Evolutionary conservation across 129 eudicot genomes (phyloP).

Genomic region (Artemisia annua): DNA sequence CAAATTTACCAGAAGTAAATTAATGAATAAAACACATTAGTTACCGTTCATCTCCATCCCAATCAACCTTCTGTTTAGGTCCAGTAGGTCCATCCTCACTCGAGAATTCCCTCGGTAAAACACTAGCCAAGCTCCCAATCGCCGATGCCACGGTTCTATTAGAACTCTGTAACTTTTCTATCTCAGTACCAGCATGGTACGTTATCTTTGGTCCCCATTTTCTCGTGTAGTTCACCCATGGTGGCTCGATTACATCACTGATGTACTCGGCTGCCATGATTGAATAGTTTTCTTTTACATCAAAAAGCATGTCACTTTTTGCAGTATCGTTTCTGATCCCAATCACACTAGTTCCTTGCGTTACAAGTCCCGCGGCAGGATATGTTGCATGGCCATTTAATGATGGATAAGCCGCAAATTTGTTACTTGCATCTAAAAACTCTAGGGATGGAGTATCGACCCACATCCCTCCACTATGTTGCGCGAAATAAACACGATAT

Average conservation of each 20-base stretch:
- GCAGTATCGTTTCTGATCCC: slow-evolving; percentile 53
- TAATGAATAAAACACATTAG: background rate
- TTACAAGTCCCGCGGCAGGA: slow-evolving; percentile 35
- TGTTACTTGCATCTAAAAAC: slow-evolving; percentile 38
- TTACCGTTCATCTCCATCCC: slow-evolving; percentile 64
- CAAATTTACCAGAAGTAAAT: background rate
- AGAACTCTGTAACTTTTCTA: slow-evolving; percentile 29
- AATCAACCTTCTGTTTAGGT: slow-evolving; percentile 55
- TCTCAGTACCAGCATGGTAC: slow-evolving; percentile 33
- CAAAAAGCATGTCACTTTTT: slow-evolving; percentile 32
- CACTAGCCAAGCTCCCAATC: slow-evolving; percentile 33
- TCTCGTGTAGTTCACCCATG: slow-evolving; percentile 53
- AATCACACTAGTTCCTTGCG: slow-evolving; percentile 41
- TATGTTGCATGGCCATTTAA: slow-evolving; percentile 68
- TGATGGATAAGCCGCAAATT: slow-evolving; percentile 51
- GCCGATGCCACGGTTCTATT: slow-evolving; percentile 19
- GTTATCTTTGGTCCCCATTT: slow-evolving; percentile 66
- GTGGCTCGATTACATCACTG: slow-evolving; percentile 36
- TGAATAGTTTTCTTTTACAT: slow-evolving; percentile 30
- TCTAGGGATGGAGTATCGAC: slow-evolving; percentile 48
- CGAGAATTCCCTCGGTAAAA: slow-evolving; percentile 49
- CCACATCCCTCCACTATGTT: slow-evolving; percentile 72
- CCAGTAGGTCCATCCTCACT: slow-evolving; percentile 68
- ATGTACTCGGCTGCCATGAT: slow-evolving; percentile 52
- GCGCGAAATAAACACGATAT: slow-evolving; percentile 51